These are phyloP conservation scores for Phytophthora sojae DNA, from an alignment of 352 stramenopile species.

Conservation along the genomic window DNA sequence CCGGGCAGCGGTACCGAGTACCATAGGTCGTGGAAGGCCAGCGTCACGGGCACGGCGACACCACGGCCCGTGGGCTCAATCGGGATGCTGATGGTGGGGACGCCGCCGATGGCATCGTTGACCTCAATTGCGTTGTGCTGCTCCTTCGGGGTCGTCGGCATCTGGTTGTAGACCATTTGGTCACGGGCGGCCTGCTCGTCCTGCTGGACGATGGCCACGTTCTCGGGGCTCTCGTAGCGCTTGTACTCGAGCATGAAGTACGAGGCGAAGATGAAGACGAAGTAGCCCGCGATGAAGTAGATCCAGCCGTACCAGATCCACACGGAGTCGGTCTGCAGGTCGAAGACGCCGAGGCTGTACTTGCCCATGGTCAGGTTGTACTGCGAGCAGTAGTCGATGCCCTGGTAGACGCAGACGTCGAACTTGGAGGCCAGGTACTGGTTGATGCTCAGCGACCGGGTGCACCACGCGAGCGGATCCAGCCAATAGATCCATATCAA, in stretches of 20 bases:
- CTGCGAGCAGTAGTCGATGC: slow-evolving; percentile 55
- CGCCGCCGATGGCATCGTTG: not conserved
- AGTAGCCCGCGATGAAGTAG: slow-evolving; percentile 50
- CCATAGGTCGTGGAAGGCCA: slow-evolving; percentile 50
- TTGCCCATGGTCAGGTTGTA: slow-evolving; percentile 44
- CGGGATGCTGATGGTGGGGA: slow-evolving; percentile 26
- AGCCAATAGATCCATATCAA: slow-evolving; percentile 85
- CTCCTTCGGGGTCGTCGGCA: slow-evolving; percentile 30
- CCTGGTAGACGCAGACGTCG: slow-evolving; percentile 55
- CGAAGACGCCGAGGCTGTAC: slow-evolving; percentile 57
- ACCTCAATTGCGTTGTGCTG: not conserved
- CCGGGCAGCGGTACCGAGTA: slow-evolving; percentile 48
- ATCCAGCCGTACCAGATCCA: slow-evolving; percentile 70
- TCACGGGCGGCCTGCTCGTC: slow-evolving; percentile 16
- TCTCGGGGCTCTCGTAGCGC: slow-evolving; percentile 38
- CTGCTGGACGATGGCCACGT: slow-evolving; percentile 29
- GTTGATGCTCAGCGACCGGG: slow-evolving; percentile 62
- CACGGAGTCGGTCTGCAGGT: slow-evolving; percentile 43
- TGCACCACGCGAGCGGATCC: slow-evolving; percentile 73
- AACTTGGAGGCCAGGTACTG: slow-evolving; percentile 59
- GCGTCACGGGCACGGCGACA: slow-evolving; percentile 38
- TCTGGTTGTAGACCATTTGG: slow-evolving; percentile 27
- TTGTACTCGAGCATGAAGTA: slow-evolving; percentile 34
- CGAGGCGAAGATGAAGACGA: slow-evolving; percentile 39
- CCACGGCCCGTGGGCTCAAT: slow-evolving; percentile 21